Conservation (phyloP, 768 basidiomycete species). For the Rickenella mellea region DNA sequence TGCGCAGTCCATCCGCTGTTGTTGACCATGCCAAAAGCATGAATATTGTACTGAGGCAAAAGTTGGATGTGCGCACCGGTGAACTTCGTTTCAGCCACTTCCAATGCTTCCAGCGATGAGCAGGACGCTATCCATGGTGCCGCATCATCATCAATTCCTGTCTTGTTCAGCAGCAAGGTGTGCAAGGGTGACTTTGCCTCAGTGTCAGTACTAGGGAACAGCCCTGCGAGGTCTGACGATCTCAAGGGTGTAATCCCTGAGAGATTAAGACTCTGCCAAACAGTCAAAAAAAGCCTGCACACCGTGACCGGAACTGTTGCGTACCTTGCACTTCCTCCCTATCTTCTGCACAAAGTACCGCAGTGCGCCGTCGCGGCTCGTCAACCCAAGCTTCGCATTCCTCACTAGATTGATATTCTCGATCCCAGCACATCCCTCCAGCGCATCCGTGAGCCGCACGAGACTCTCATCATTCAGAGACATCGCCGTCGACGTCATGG, state of each 20-base stretch:
- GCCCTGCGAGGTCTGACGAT: constrained; percentile 40
- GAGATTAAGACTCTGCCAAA: constrained; percentile 48
- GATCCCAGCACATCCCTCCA: constrained; percentile 28
- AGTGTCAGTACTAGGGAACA: constrained; percentile 27
- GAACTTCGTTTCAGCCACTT: constrained; percentile 49
- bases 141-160: constrained; percentile 49
- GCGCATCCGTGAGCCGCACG: constrained; percentile 27
- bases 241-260: constrained; percentile 40
- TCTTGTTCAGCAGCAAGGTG: constrained; percentile 48
- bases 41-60: background rate
- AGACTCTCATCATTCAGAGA: constrained; percentile 48
- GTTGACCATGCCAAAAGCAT: background rate
- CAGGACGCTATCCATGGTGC: constrained; percentile 46
- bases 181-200: constrained; percentile 30
- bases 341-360: constrained; percentile 38
- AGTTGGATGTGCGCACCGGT: constrained; percentile 33
- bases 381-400: constrained; percentile 48
- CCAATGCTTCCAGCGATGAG: constrained; percentile 33
- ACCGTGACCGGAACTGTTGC: constrained; percentile 6
- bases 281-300: too few species aligned
- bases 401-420: constrained; percentile 53
- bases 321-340: constrained; percentile 51
- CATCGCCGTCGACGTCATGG: constrained; percentile 37
- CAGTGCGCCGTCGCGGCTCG: constrained; percentile 27
- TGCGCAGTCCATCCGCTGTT: constrained; percentile 43